Evolutionary conservation across 345 rosid genomes (phyloP).

Genomic region (Ceriops tagal): DNA sequence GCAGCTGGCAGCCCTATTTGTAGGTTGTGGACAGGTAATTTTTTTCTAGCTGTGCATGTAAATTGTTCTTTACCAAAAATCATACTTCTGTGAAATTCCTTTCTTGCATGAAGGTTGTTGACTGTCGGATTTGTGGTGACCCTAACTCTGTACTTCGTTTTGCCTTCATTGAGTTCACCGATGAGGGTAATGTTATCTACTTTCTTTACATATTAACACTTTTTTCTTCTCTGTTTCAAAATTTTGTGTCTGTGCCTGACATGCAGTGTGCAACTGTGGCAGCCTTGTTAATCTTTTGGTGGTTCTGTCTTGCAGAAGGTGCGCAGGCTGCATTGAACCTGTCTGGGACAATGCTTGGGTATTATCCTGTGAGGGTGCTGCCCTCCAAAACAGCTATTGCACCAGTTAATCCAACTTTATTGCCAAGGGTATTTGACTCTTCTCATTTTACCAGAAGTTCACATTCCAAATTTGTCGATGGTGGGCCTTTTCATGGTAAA

Average conservation of each 20-base stretch:
- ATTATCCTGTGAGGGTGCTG: conserved; percentile 85
- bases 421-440: conserved; percentile 70
- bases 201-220: conserved; percentile 2
- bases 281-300: neutral
- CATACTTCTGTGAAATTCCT: conserved; percentile 12
- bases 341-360: conserved; percentile 90
- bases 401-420: conserved; percentile 95
- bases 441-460: no score
- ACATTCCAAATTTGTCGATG: no score
- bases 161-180: conserved; percentile 90
- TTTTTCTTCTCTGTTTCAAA: no score
- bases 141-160: conserved; percentile 92
- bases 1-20: conserved; percentile 89
- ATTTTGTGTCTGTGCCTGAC: neutral
- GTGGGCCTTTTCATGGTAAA: no score
- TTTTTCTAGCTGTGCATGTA: conserved; percentile 16
- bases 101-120: conserved; percentile 65
- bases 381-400: conserved; percentile 99
- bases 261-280: conserved; percentile 13
- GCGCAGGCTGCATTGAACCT: conserved; percentile 82
- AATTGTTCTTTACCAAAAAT: conserved; percentile 8
- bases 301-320: conserved; percentile 49
- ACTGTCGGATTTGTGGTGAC: conserved; percentile 94
- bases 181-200: conserved; percentile 60
- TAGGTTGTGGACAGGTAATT: conserved; percentile 75